These are phyloP conservation scores for Zygnema circumcarinatum DNA, from an alignment of 139 green algal species.

Conservation along the genomic window DNA sequence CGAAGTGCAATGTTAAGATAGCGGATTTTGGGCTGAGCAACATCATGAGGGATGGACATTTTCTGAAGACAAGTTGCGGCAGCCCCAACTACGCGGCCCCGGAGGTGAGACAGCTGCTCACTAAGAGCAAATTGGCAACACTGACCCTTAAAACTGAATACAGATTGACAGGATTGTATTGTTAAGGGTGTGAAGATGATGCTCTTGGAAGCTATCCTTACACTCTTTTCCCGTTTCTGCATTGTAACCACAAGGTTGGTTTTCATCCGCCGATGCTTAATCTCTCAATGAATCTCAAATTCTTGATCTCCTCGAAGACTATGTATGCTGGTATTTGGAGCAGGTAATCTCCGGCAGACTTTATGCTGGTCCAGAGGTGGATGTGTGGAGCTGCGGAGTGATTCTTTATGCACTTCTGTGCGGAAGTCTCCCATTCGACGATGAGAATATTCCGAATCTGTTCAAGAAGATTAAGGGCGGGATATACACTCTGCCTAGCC, in stretches of 20 bases:
- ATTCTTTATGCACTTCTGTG: slow-evolving; percentile 99
- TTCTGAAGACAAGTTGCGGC: slow-evolving; percentile 97
- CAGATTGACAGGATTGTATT: too few species aligned
- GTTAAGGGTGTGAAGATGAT: too few species aligned
- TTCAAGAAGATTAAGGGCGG: slow-evolving; percentile 99
- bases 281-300: too few species aligned
- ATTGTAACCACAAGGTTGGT: too few species aligned
- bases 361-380: slow-evolving; percentile 97
- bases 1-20: slow-evolving; percentile 89
- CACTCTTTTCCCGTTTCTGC: too few species aligned
- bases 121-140: too few species aligned
- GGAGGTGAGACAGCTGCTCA: slow-evolving; percentile 82
- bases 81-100: slow-evolving; percentile 98
- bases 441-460: slow-evolving; percentile 99
- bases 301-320: too few species aligned
- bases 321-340: background rate
- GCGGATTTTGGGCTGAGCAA: slow-evolving; percentile 97
- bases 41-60: slow-evolving; percentile 98
- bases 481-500: slow-evolving; percentile 95
- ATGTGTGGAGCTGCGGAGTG: slow-evolving; percentile 98
- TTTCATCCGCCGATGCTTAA: too few species aligned
- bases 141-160: too few species aligned
- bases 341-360: slow-evolving; percentile 96
- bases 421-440: slow-evolving; percentile 96
- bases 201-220: too few species aligned